Percentiles rank a stretch among this genome's conserved stretches.
phyloP scores from a whole-genome alignment of 2,329 filamentous ascomycete species.

The Akanthomyces lecanii region DNA sequence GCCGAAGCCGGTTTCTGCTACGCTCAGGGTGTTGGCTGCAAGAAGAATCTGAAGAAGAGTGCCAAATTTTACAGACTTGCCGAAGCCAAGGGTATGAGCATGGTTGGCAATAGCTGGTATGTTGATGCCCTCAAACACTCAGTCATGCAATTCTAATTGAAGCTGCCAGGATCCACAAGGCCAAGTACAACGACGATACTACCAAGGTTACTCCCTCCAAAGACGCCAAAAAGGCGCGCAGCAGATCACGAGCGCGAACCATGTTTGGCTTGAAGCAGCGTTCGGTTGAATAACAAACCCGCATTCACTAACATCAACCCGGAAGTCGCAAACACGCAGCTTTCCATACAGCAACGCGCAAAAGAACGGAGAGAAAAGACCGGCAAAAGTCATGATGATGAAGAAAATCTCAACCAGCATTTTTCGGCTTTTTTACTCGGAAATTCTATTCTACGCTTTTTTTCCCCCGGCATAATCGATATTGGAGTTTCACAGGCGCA shows the following conservation, averaged over 20 bases:
- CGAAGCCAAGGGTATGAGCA: slow-evolving; percentile 89
- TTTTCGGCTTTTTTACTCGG: not conserved
- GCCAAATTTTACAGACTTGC: slow-evolving; percentile 87
- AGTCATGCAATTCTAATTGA: not conserved
- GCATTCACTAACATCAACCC: slow-evolving; percentile 22
- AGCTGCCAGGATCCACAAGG: slow-evolving; percentile 79
- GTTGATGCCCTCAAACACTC: slow-evolving; percentile 31
- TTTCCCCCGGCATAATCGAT: slow-evolving; percentile 1
- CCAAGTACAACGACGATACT: slow-evolving; percentile 75
- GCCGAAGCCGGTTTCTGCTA: slow-evolving; percentile 96
- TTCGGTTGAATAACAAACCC: slow-evolving; percentile 21
- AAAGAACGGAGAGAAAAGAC: not conserved
- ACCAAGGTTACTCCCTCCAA: slow-evolving; percentile 41
- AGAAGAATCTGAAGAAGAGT: slow-evolving; percentile 93
- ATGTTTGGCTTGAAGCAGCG: slow-evolving; percentile 57
- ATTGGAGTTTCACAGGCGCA: slow-evolving; percentile 8
- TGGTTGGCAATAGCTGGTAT: slow-evolving; percentile 98
- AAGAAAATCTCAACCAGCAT: not conserved
- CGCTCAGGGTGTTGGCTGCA: slow-evolving; percentile 85
- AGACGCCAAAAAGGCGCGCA: slow-evolving; percentile 61
- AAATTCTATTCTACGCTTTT: not conserved
- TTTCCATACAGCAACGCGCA: not conserved
- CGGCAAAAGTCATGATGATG: slow-evolving; percentile 2
- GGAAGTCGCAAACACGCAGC: not conserved
- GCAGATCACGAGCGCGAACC: slow-evolving; percentile 70